These are phyloP conservation scores for Dichotomopilus funicola DNA, from an alignment of 2,329 filamentous ascomycete species.

Conservation along the genomic window DNA sequence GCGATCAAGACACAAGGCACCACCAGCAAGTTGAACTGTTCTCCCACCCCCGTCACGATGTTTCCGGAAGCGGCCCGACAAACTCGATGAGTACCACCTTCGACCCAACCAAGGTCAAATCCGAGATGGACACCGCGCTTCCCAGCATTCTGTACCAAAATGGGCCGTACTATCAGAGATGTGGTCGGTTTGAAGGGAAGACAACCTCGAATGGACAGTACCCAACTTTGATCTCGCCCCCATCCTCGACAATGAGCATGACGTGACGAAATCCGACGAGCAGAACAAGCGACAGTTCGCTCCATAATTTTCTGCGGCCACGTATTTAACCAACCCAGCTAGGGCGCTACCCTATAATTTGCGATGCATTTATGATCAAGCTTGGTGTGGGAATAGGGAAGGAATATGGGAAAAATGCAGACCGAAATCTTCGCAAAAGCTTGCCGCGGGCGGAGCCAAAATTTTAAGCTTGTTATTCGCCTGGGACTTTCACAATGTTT, in stretches of 20 bases:
- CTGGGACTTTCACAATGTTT: no score
- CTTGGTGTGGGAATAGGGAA: no score
- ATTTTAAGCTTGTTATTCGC: no score
- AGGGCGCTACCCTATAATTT: no score
- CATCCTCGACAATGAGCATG: conserved; percentile 38
- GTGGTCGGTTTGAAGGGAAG: conserved; percentile 49
- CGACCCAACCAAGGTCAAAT: conserved; percentile 40
- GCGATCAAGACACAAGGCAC: conserved; percentile 35
- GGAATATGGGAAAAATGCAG: no score
- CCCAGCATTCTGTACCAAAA: conserved; percentile 43
- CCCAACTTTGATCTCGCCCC: conserved; percentile 40
- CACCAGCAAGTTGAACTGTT: conserved; percentile 44
- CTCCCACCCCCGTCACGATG: conserved; percentile 30
- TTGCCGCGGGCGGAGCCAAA: no score
- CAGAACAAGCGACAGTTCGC: neutral
- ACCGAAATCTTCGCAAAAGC: no score
- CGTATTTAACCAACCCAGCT: no score
- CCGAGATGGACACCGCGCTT: conserved; percentile 42
- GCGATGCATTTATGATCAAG: no score
- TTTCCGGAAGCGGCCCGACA: conserved; percentile 25
- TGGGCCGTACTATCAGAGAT: conserved; percentile 35
- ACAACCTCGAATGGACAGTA: conserved; percentile 47
- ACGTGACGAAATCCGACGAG: conserved; percentile 19
- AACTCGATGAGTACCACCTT: conserved; percentile 32
- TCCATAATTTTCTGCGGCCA: neutral